A percentile compares a stretch with the other conserved stretches of the same genome.
These are phyloP conservation scores for Paecilomyces sp. DNA, from an alignment of 2,329 filamentous ascomycete species.

Conservation along the genomic window DNA sequence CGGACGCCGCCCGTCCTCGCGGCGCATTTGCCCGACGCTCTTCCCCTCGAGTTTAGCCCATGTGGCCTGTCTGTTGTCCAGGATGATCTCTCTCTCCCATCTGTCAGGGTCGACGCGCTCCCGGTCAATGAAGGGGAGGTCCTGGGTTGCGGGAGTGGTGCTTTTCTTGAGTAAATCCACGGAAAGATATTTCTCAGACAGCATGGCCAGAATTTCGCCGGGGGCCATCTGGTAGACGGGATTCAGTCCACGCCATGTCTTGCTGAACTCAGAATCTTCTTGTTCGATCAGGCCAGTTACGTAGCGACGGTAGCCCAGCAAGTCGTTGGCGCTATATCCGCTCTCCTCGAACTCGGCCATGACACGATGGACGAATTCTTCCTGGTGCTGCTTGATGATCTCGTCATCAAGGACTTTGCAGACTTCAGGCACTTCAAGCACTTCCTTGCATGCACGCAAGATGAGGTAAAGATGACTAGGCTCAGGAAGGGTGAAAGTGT, in stretches of 20 bases:
- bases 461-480: slow-evolving; percentile 26
- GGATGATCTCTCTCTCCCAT: slow-evolving; percentile 20
- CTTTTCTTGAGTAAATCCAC: slow-evolving; percentile 12
- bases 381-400: slow-evolving; percentile 21
- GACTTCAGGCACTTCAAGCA: slow-evolving; percentile 20
- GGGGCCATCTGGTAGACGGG: slow-evolving; percentile 22
- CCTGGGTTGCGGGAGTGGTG: slow-evolving; percentile 7
- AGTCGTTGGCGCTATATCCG: slow-evolving; percentile 12
- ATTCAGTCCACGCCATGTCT: slow-evolving; percentile 23
- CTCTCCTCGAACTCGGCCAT: slow-evolving; percentile 9
- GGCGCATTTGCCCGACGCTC: slow-evolving; percentile 26
- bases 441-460: slow-evolving; percentile 23
- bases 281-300: slow-evolving; percentile 16
- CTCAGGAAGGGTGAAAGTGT: slow-evolving; percentile 21
- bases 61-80: slow-evolving; percentile 24
- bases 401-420: slow-evolving; percentile 18
- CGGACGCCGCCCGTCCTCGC: slow-evolving; percentile 13
- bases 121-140: slow-evolving; percentile 20
- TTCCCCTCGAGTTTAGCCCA: slow-evolving; percentile 28
- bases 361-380: slow-evolving; percentile 18
- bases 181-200: slow-evolving; percentile 31
- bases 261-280: slow-evolving; percentile 13
- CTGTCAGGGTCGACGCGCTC: slow-evolving; percentile 7
- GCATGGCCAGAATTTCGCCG: slow-evolving; percentile 17
- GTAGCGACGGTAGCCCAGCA: slow-evolving; percentile 22